Conservation (phyloP, 345 rosid species). For the Euphorbia peplus region DNA sequence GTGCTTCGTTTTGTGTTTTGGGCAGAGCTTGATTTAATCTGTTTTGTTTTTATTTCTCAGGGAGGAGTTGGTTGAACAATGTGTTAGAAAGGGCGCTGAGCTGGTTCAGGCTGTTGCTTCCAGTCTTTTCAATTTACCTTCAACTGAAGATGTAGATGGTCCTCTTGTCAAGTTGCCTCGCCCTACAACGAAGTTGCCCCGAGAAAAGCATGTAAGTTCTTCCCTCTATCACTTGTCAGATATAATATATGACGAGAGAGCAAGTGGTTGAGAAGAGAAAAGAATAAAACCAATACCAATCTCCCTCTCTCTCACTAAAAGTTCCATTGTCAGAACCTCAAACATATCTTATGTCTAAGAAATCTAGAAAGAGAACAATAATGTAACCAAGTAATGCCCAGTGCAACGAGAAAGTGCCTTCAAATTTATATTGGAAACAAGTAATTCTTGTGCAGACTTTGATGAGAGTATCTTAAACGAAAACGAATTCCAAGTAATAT, state of each 20-base stretch:
- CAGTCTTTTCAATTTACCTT: constrained; percentile 64
- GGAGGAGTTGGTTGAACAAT: constrained; percentile 62
- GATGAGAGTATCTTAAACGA: neutral
- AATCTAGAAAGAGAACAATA: too few relatives aligned
- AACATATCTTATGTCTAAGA: too few relatives aligned
- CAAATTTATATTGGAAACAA: neutral
- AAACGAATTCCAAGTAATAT: neutral
- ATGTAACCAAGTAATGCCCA: too few relatives aligned
- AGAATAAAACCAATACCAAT: neutral
- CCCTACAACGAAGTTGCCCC: constrained; percentile 68
- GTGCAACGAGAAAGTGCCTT: neutral
- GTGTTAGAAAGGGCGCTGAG: constrained; percentile 57
- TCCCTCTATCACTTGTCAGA: neutral
- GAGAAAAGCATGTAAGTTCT: constrained; percentile 73
- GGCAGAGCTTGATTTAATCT: neutral
- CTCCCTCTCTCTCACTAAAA: too few relatives aligned
- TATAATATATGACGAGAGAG: neutral
- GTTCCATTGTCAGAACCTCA: too few relatives aligned
- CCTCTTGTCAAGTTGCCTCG: constrained; percentile 78
- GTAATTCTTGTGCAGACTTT: neutral
- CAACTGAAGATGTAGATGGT: constrained; percentile 71
- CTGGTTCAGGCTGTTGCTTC: constrained; percentile 72
- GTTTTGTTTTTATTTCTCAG: constrained; percentile 24
- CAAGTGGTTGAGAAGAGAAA: neutral
- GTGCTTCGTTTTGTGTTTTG: too few relatives aligned